phyloP scores from a whole-genome alignment of 495 filamentous ascomycete species.

The Penicillium riverlandense region DNA sequence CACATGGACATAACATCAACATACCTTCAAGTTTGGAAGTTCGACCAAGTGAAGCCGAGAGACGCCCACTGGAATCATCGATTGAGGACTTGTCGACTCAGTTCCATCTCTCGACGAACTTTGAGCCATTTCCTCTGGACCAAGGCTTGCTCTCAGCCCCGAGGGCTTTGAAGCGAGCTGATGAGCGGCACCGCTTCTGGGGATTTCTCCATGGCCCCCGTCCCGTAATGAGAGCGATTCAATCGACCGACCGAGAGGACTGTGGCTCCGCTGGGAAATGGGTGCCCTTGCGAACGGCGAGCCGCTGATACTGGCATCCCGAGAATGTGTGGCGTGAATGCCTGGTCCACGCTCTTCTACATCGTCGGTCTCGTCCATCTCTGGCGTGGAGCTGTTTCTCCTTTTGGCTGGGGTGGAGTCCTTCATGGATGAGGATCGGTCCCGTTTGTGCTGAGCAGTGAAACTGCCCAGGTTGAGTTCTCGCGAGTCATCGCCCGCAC shows the following conservation, averaged over 20 bases:
- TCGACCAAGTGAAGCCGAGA: constrained; percentile 62
- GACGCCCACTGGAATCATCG: constrained; percentile 61
- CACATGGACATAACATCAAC: neutral
- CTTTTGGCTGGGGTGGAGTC: constrained; percentile 10
- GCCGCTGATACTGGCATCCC: constrained; percentile 34
- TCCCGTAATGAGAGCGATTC: constrained; percentile 23
- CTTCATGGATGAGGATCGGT: constrained; percentile 15
- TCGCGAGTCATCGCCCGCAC: constrained; percentile 5
- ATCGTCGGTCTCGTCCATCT: constrained; percentile 10
- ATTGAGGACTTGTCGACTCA: constrained; percentile 10
- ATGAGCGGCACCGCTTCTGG: constrained; percentile 1
- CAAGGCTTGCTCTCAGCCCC: constrained; percentile 21
- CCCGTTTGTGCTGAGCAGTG: constrained; percentile 15
- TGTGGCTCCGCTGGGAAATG: constrained; percentile 17
- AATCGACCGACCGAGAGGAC: constrained; percentile 25
- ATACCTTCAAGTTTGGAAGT: constrained; percentile 42
- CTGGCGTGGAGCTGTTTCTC: constrained; percentile 12
- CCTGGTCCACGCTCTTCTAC: constrained; percentile 12
- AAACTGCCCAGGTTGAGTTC: constrained; percentile 1
- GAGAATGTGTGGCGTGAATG: constrained; percentile 21
- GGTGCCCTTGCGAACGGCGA: constrained; percentile 35
- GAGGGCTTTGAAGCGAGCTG: constrained; percentile 22
- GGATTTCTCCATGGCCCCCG: constrained; percentile 16
- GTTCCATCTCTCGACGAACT: constrained; percentile 8
- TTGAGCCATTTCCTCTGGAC: constrained; percentile 12